Conservation (phyloP, 192 early-diverging fungal genomes). For the Umbelopsis sp. region DNA sequence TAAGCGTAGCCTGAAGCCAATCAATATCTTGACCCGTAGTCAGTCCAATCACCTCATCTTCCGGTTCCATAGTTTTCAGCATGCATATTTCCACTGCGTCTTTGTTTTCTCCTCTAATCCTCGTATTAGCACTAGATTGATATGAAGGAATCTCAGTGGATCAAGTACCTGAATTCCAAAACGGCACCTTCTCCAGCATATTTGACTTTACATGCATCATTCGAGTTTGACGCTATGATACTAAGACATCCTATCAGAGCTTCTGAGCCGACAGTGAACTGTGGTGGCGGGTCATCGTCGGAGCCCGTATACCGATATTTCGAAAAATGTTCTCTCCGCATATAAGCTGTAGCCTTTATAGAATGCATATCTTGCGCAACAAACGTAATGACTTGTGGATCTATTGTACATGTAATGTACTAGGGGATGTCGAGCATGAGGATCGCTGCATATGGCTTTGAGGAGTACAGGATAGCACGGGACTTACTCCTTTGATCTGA, state of each 20-base stretch:
- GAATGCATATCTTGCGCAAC: conserved; percentile 16
- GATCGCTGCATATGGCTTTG: neutral
- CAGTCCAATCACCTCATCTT: conserved; percentile 11
- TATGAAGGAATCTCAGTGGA: neutral
- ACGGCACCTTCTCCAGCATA: conserved; percentile 20
- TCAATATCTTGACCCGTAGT: neutral
- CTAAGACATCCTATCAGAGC: neutral
- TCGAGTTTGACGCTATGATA: conserved; percentile 2
- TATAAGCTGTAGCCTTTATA: conserved; percentile 13
- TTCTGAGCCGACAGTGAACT: neutral
- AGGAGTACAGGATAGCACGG: neutral
- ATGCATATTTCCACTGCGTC: neutral
- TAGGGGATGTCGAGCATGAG: neutral
- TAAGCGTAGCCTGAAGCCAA: conserved; percentile 16
- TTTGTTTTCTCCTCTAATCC: conserved; percentile 11
- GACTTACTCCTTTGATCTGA: conserved; percentile 18
- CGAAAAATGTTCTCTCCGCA: conserved; percentile 19
- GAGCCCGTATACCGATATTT: conserved; percentile 11
- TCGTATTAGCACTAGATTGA: neutral
- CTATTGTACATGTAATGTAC: conserved; percentile 14
- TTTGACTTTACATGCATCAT: conserved; percentile 23
- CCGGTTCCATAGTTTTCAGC: conserved; percentile 22
- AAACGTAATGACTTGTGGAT: neutral
- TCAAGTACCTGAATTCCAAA: conserved; percentile 12
- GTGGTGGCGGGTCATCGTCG: conserved; percentile 1